These are phyloP conservation scores for Sergeia podlipaevii DNA, from an alignment of 208 protist genomes.

Conservation along the genomic window DNA sequence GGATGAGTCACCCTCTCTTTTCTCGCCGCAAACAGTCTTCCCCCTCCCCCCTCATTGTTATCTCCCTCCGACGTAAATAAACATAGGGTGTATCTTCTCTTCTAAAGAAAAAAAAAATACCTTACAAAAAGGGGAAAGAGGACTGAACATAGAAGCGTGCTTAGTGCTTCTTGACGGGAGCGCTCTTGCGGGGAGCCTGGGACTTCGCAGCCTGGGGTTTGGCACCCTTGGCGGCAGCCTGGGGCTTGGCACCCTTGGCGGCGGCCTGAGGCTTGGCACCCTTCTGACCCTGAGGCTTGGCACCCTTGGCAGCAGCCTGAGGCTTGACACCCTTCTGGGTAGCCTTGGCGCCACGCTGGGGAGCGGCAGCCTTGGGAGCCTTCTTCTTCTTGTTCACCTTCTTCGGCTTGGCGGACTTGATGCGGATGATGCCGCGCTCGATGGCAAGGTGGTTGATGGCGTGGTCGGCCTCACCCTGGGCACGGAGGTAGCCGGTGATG, in stretches of 20 bases:
- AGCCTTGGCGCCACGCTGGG: neutral
- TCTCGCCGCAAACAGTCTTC: neutral
- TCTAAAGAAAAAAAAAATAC: slow-evolving; percentile 3
- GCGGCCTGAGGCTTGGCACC: slow-evolving; percentile 7
- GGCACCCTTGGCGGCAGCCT: neutral
- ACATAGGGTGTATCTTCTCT: neutral
- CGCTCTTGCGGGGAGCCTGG: slow-evolving; percentile 4
- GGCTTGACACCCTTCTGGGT: neutral
- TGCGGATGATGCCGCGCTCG: slow-evolving; percentile 74
- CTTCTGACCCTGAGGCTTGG: too few species aligned
- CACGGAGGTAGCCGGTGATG: slow-evolving; percentile 94
- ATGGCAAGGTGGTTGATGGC: slow-evolving; percentile 94
- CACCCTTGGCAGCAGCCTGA: slow-evolving; percentile 14
- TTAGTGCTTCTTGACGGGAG: slow-evolving; percentile 25
- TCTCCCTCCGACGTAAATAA: neutral
- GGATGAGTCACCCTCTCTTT: neutral
- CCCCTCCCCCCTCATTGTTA: neutral
- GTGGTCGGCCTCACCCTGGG: slow-evolving; percentile 92
- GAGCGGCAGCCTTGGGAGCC: neutral
- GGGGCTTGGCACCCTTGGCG: slow-evolving; percentile 20
- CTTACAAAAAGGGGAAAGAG: neutral
- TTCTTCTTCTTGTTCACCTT: slow-evolving; percentile 44
- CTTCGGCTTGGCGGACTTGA: slow-evolving; percentile 83
- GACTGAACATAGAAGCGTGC: neutral
- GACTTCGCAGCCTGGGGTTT: slow-evolving; percentile 8